A percentile compares a stretch with the other conserved stretches of the same genome.
Evolutionary conservation across 169 alveolate genomes (phyloP).

Genomic region (Perkinsus olseni): DNA sequence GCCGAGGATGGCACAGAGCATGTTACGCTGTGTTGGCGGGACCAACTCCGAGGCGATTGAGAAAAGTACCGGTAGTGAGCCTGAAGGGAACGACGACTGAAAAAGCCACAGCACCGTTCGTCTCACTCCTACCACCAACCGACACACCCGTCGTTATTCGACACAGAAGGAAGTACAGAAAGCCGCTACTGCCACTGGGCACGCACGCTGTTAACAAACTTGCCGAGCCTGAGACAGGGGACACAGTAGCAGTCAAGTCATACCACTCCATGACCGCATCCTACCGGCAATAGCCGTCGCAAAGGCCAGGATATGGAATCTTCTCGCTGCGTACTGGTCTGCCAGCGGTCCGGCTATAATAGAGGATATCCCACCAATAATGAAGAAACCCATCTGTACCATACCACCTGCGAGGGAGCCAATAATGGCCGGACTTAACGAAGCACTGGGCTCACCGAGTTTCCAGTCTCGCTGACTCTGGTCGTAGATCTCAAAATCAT

Average conservation of each 20-base stretch:
- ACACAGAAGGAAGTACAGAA: conserved; percentile 2
- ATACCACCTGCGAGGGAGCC: not conserved
- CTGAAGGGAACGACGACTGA: not conserved
- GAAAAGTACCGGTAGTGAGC: not conserved
- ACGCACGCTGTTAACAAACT: not conserved
- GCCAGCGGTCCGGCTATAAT: not conserved
- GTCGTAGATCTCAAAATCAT: not conserved
- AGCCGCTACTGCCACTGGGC: not conserved
- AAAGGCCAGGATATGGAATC: not conserved
- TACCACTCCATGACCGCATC: no score
- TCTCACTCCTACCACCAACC: not conserved
- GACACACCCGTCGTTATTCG: not conserved
- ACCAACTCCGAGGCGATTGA: not conserved
- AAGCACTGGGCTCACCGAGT: not conserved
- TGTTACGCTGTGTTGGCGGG: not conserved
- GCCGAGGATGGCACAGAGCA: not conserved
- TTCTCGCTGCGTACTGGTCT: not conserved
- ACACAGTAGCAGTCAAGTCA: no score
- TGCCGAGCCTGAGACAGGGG: not conserved
- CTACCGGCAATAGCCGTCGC: not conserved
- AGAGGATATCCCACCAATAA: not conserved
- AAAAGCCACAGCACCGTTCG: no score
- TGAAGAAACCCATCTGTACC: conserved; percentile 8
- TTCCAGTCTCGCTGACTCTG: not conserved
- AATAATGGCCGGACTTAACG: not conserved